A percentile compares a stretch with the other conserved stretches of the same genome.
These are phyloP conservation scores for Tulasnella sp. DNA, from an alignment of 768 basidiomycete species.

Conservation along the genomic window DNA sequence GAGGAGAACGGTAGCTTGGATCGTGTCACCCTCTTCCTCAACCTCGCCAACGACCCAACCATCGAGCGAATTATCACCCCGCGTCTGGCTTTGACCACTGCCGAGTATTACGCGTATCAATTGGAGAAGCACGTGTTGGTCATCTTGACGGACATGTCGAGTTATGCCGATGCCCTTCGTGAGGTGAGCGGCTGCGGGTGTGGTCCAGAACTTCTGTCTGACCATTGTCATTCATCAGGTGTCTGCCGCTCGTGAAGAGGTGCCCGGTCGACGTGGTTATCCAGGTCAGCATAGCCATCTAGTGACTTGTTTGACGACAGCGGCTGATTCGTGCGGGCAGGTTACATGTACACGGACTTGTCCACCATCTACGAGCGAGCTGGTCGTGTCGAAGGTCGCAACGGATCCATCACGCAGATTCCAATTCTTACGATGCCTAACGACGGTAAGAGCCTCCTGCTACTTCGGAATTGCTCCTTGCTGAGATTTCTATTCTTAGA, in stretches of 20 bases:
- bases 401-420: slow-evolving; percentile 99
- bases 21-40: too few species aligned
- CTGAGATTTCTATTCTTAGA: slow-evolving; percentile 46
- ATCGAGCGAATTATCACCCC: slow-evolving; percentile 99
- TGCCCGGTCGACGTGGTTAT: slow-evolving; percentile 98
- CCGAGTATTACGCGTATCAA: slow-evolving; percentile 99
- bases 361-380: slow-evolving; percentile 99
- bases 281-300: slow-evolving; percentile 41
- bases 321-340: slow-evolving; percentile 32
- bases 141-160: slow-evolving; percentile 98
- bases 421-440: slow-evolving; percentile 99
- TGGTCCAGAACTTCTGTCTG: not conserved
- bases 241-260: slow-evolving; percentile 97
- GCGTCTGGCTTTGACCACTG: slow-evolving; percentile 94
- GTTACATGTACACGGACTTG: slow-evolving; percentile 99
- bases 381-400: slow-evolving; percentile 93
- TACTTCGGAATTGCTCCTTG: not conserved
- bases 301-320: not conserved
- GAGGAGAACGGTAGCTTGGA: too few species aligned
- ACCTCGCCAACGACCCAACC: too few species aligned
- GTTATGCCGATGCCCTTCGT: slow-evolving; percentile 93
- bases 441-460: slow-evolving; percentile 59
- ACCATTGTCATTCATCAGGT: slow-evolving; percentile 50
- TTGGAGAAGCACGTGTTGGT: slow-evolving; percentile 99
- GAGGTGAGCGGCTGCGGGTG: slow-evolving; percentile 53